Evolutionary conservation across 148 eudicot species (phyloP).

Genomic region (Rhododendron mucronatum): DNA sequence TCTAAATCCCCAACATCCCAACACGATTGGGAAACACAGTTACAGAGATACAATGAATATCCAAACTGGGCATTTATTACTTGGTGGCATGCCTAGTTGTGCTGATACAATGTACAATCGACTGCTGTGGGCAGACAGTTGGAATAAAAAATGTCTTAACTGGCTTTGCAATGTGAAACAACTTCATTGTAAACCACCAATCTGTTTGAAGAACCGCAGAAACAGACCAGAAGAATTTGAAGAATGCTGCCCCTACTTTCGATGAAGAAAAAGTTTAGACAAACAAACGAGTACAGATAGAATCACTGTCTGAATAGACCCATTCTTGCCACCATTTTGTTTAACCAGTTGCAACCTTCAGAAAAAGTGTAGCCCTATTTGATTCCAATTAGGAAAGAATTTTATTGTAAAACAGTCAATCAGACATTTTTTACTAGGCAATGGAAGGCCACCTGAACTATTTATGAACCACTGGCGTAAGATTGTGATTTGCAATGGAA

Average conservation of each 20-base stretch:
- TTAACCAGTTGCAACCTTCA: not conserved
- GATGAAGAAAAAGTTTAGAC: not conserved
- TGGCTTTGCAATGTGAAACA: not conserved
- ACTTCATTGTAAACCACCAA: not conserved
- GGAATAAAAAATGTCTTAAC: not conserved
- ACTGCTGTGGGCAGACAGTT: not conserved
- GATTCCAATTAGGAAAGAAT: not conserved
- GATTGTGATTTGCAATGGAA: not conserved
- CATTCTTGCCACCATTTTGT: not conserved
- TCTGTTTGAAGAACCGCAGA: not conserved
- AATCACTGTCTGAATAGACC: not conserved
- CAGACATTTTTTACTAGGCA: not conserved
- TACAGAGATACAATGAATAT: not conserved
- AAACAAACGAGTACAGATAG: not conserved
- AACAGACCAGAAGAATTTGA: not conserved
- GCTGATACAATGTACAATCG: not conserved
- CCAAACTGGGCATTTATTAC: not conserved
- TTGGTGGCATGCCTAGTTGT: not conserved
- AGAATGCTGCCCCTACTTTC: not conserved
- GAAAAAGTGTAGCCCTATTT: not conserved
- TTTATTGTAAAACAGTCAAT: not conserved
- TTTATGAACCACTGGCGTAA: not conserved
- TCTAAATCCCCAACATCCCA: not conserved
- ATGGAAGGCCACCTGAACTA: not conserved
- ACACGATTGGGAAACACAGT: not conserved